These are phyloP conservation scores for Ceratobasidium theobromae DNA, from an alignment of 1,284 basidiomycete genomes.

Conservation along the genomic window DNA sequence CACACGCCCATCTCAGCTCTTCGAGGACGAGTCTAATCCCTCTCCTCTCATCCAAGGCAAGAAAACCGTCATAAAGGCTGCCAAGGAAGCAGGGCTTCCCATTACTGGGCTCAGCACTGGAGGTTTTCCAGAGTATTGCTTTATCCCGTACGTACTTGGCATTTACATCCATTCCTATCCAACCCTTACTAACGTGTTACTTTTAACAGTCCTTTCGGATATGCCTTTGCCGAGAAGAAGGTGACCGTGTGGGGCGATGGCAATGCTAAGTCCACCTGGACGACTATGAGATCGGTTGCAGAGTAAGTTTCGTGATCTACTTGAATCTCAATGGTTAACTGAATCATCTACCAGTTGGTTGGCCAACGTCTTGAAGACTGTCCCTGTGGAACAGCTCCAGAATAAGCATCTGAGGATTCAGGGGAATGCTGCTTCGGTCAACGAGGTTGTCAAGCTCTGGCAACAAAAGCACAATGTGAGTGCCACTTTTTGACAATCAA, in stretches of 20 bases:
- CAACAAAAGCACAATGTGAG: not conserved
- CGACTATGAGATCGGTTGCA: not conserved
- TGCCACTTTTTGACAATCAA: not conserved
- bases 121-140: not conserved
- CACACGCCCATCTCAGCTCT: not conserved
- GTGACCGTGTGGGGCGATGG: not conserved
- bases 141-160: not conserved
- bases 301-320: not conserved
- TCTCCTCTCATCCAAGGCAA: not conserved
- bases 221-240: slow-evolving; percentile 14
- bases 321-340: not conserved
- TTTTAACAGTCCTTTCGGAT: slow-evolving; percentile 10
- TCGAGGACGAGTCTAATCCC: not conserved
- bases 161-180: not conserved
- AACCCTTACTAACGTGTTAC: not conserved
- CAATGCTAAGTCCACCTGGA: not conserved
- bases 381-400: not conserved
- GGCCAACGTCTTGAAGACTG: not conserved
- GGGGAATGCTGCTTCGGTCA: not conserved
- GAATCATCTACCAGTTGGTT: not conserved
- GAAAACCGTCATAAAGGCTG: not conserved
- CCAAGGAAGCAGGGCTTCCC: not conserved
- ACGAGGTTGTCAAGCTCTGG: slow-evolving; percentile 4
- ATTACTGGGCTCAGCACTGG: not conserved
- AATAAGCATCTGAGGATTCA: not conserved